Evolutionary conservation across 305 asterid genomes (phyloP), one percentile per base, ranked within the genome.

Genomic region (Fraxinus platypoda): DNA sequence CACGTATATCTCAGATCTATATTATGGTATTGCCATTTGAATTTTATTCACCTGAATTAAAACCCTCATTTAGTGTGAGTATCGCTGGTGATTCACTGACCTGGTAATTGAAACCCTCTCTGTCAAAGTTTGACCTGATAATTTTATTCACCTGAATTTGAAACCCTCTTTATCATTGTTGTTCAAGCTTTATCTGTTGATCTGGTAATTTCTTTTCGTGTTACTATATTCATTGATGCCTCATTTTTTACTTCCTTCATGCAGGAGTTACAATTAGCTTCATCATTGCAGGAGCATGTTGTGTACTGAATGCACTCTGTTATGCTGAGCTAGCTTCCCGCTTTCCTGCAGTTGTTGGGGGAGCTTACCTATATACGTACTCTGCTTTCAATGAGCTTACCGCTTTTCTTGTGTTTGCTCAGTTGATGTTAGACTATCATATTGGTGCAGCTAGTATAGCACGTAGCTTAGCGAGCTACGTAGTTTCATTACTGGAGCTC

Each of bases 391-490:
- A 96, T 23, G 99, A 96, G 91, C 97, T 96, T 75, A 91, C 93
- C 28, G 99, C 98, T 68, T 96, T 94, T 90, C 91, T 96, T 30
- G 99, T 96, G 84, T 96, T 96, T 86, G 73, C 94, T 79, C 99
- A 95, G 84, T 88, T 95, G 90, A 95, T 95, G 98, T 90, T 95
- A 37, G 99, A 95, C 84, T 95, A 94, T 87, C 98, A 94, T 81
- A 95, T 95, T 78, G 99, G 97, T 76, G 99, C 99, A 1, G 99
- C 99, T 86, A 94, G 97, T 84, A 90, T 95, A 82, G 99, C 99
- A 12, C 99, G 98, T 76, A 95, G 99, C 87, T 93, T 95, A 86
- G 97, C 98, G 7, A 86, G 99, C 89, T 95, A 95, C 86, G 84
- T 92, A 80, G 88, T 94, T 83, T 75, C 92, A 28, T 84, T 94